Percentiles rank a stretch among this genome's conserved stretches.
phyloP scores from a whole-genome alignment of 208 protist species.

The Acanthamoeba royreba region DNA sequence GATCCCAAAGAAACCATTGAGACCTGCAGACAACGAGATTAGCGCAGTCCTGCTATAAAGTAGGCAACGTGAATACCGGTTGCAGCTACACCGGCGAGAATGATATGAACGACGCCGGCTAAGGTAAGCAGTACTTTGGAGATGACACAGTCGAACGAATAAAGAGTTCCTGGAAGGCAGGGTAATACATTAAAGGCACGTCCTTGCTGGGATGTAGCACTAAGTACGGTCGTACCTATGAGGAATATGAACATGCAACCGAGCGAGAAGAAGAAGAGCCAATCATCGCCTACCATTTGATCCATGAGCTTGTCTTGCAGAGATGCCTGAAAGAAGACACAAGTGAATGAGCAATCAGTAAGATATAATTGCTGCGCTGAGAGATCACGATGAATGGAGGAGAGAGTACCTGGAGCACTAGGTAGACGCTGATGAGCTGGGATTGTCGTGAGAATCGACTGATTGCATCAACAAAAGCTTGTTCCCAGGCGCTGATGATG shows the following conservation, averaged over 20 bases:
- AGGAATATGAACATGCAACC: constrained; percentile 20
- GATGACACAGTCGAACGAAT: constrained; percentile 35
- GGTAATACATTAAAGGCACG: not conserved
- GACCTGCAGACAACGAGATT: not conserved
- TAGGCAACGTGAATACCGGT: not conserved
- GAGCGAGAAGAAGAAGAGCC: not conserved
- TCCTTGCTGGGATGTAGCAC: not conserved
- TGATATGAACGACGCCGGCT: not conserved
- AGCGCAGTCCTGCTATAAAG: not conserved
- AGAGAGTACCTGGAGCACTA: not conserved
- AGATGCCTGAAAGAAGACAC: not conserved
- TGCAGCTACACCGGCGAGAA: not conserved
- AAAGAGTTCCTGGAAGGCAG: not conserved
- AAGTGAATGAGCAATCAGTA: not conserved
- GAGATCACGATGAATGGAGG: not conserved
- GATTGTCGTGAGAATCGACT: not conserved
- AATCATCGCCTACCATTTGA: not conserved
- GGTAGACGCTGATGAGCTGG: not conserved
- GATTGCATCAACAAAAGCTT: not conserved
- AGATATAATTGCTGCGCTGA: not conserved
- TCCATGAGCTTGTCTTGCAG: not conserved
- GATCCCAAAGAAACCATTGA: not conserved
- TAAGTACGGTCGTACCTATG: not conserved
- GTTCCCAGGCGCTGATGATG: not conserved
- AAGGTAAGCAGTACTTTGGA: not conserved